Evolutionary conservation across 768 basidiomycete species (phyloP).

Genomic region (Lactarius indigo): DNA sequence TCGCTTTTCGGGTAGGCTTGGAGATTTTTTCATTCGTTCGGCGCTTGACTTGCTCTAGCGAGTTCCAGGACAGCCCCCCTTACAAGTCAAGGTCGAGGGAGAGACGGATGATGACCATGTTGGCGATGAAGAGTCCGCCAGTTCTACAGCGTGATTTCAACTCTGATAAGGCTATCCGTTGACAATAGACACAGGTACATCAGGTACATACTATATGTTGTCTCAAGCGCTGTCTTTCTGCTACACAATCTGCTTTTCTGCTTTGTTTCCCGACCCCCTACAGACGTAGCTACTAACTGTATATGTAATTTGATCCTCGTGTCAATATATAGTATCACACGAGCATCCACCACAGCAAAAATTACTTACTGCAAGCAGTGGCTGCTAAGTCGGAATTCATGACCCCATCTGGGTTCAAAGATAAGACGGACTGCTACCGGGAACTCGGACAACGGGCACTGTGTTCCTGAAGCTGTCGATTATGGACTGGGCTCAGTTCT

Average conservation of each 20-base stretch:
- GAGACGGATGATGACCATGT: background rate
- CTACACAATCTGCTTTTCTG: background rate
- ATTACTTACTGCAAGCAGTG: too few relatives aligned
- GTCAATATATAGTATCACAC: background rate
- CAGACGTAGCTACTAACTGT: background rate
- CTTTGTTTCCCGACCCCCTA: background rate
- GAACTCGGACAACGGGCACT: background rate
- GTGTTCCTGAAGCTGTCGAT: background rate
- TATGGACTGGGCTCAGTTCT: background rate
- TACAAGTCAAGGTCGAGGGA: background rate
- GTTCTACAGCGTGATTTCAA: background rate
- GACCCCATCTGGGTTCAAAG: background rate
- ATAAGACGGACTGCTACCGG: background rate
- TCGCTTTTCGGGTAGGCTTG: constrained; percentile 65
- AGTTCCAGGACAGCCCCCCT: constrained; percentile 50
- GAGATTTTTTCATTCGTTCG: background rate
- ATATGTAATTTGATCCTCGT: background rate
- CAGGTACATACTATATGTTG: background rate
- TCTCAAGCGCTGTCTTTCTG: too few relatives aligned
- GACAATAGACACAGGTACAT: background rate
- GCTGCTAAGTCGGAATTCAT: background rate
- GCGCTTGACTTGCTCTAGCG: constrained; percentile 38
- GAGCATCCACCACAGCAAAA: background rate
- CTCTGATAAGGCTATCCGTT: background rate
- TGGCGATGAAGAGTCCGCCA: background rate